Conservation (phyloP, 179 eudicot species). For the Drosera spatulata region DNA sequence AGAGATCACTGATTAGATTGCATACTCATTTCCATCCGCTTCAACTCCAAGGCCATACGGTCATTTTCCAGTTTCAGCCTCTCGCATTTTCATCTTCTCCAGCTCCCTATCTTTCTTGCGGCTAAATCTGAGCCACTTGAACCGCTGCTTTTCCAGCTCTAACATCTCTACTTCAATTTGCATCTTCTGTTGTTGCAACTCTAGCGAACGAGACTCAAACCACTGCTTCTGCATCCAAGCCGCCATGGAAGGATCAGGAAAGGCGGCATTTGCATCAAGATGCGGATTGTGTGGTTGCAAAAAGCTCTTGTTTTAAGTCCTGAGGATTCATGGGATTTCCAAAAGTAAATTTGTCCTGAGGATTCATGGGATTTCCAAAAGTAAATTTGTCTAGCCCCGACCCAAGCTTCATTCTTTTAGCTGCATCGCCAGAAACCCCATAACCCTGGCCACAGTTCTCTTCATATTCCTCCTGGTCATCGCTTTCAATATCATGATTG, state of each 20-base stretch:
- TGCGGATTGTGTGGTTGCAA: slow-evolving; percentile 21
- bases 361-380: slow-evolving; percentile 20
- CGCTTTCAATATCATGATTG: slow-evolving; percentile 31
- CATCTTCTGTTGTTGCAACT: slow-evolving; percentile 40
- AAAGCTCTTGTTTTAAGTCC: slow-evolving; percentile 31
- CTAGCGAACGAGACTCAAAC: slow-evolving; percentile 23
- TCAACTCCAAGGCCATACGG: slow-evolving; percentile 56
- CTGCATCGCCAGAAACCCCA: slow-evolving; percentile 12
- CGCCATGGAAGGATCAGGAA: slow-evolving; percentile 25
- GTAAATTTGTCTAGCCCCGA: slow-evolving; percentile 20
- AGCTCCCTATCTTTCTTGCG: slow-evolving; percentile 43
- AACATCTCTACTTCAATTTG: slow-evolving; percentile 39
- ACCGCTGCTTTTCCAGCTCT: slow-evolving; percentile 50
- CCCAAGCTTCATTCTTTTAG: slow-evolving; percentile 30
- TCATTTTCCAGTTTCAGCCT: slow-evolving; percentile 56
- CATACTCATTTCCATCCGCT: slow-evolving; percentile 52
- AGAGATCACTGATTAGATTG: slow-evolving; percentile 13
- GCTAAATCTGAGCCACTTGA: slow-evolving; percentile 53
- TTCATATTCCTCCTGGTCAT: slow-evolving; percentile 25
- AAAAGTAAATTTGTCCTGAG: slow-evolving; percentile 22
- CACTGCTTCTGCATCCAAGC: slow-evolving; percentile 24
- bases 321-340: slow-evolving; percentile 19
- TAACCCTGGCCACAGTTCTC: slow-evolving; percentile 17
- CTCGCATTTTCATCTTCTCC: slow-evolving; percentile 39
- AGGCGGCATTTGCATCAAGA: slow-evolving; percentile 21